These are phyloP conservation scores for Selenicereus undatus DNA, from an alignment of 148 eudicot species.

Conservation along the genomic window DNA sequence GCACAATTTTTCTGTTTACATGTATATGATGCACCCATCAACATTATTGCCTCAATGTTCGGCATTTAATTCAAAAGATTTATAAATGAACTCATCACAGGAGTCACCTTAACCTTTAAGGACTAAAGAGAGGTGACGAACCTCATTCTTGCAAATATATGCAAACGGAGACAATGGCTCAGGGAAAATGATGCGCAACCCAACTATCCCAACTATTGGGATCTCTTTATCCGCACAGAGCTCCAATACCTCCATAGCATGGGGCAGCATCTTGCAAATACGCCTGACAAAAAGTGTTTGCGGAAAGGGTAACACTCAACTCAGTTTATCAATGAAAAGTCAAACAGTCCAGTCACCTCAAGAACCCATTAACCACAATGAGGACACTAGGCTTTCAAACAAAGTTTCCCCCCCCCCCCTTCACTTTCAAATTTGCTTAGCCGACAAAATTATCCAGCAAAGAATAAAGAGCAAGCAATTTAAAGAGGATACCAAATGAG, in stretches of 20 bases:
- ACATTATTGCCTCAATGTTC: constrained; percentile 2
- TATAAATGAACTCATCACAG: neutral
- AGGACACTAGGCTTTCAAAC: neutral
- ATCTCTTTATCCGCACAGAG: constrained; percentile 51
- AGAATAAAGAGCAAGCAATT: neutral
- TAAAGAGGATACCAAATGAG: constrained; percentile 53
- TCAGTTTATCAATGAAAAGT: neutral
- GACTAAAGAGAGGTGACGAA: constrained; percentile 14
- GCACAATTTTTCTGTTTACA: constrained; percentile 43
- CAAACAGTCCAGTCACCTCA: no score
- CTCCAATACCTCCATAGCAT: constrained; percentile 65
- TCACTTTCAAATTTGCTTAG: no score
- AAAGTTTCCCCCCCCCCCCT: neutral
- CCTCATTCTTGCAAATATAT: constrained; percentile 70
- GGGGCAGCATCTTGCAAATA: constrained; percentile 49
- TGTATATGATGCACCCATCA: constrained; percentile 2
- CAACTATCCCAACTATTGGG: constrained; percentile 52
- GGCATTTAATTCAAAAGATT: neutral
- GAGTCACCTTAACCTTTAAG: neutral
- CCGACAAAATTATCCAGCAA: neutral
- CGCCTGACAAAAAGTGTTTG: constrained; percentile 50
- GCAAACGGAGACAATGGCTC: constrained; percentile 72
- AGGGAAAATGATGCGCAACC: constrained; percentile 64
- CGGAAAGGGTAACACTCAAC: neutral
- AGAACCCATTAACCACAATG: neutral